A percentile compares a stretch with the other conserved stretches of the same genome.
These are phyloP conservation scores for Nematocida major DNA, from an alignment of 371 early-diverging fungal species.

Conservation along the genomic window DNA sequence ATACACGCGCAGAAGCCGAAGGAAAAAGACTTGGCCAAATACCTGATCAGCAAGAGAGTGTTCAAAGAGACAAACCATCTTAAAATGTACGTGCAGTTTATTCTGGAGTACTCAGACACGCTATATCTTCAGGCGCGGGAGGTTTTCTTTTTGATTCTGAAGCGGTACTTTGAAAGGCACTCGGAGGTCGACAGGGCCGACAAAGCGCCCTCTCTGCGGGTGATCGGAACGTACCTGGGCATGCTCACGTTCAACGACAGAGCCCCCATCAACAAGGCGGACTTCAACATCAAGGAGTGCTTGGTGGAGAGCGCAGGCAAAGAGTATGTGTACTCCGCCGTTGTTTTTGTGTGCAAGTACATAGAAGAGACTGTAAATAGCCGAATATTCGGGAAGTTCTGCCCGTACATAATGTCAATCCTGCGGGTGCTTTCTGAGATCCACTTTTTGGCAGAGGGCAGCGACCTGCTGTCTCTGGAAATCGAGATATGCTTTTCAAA, in stretches of 20 bases:
- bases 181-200: conserved; percentile 32
- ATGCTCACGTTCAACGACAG: conserved; percentile 39
- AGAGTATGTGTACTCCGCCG: conserved; percentile 34
- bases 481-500: conserved; percentile 51
- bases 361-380: conserved; percentile 31
- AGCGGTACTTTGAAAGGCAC: not conserved
- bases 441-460: conserved; percentile 44
- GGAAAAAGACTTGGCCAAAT: conserved; percentile 35
- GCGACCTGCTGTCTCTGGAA: conserved; percentile 49
- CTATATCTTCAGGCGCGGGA: conserved; percentile 11
- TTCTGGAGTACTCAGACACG: conserved; percentile 25
- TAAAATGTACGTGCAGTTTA: conserved; percentile 33
- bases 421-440: conserved; percentile 41
- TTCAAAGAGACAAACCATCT: conserved; percentile 43
- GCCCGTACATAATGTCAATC: conserved; percentile 27
- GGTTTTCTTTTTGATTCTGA: conserved; percentile 20
- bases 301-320: conserved; percentile 35
- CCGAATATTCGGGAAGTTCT: conserved; percentile 25
- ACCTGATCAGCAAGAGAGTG: conserved; percentile 25
- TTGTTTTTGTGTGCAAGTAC: conserved; percentile 50
- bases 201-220: conserved; percentile 11
- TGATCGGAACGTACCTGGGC: conserved; percentile 42
- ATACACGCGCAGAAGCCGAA: not conserved
- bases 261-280: conserved; percentile 12
- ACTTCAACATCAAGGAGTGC: conserved; percentile 35